Evolutionary conservation across 2,329 filamentous ascomycete genomes (phyloP).

Genomic region (Curvularia hawaiiensis): DNA sequence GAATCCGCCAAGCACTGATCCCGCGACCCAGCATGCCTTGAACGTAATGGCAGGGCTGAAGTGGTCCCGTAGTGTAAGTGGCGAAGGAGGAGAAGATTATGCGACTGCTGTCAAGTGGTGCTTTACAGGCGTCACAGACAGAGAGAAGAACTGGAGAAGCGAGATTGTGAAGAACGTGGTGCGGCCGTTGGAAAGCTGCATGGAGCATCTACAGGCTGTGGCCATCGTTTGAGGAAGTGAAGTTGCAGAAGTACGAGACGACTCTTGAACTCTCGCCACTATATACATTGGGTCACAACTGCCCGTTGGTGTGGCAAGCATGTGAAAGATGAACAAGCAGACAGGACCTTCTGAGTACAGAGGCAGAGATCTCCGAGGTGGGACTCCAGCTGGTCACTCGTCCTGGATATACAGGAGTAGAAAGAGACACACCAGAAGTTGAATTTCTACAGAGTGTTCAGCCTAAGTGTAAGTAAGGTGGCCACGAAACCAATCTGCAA

Average conservation of each 20-base stretch:
- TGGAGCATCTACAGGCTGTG: neutral
- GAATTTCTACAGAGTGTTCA: neutral
- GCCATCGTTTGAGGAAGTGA: neutral
- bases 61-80: neutral
- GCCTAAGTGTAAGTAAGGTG: neutral
- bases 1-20: neutral
- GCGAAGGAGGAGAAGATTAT: neutral
- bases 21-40: neutral
- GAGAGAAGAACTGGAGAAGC: neutral
- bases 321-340: neutral
- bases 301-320: neutral
- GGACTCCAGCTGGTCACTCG: neutral
- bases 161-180: neutral
- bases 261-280: too few relatives aligned
- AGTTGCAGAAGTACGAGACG: neutral
- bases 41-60: neutral
- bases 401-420: neutral
- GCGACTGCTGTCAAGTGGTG: constrained; percentile 1
- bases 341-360: neutral
- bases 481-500: neutral
- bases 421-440: neutral
- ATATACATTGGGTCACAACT: neutral
- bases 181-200: neutral
- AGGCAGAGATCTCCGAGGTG: neutral
- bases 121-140: neutral